phyloP scores from a whole-genome alignment of 441 rosid species.

The Arabidopsis lyrata region DNA sequence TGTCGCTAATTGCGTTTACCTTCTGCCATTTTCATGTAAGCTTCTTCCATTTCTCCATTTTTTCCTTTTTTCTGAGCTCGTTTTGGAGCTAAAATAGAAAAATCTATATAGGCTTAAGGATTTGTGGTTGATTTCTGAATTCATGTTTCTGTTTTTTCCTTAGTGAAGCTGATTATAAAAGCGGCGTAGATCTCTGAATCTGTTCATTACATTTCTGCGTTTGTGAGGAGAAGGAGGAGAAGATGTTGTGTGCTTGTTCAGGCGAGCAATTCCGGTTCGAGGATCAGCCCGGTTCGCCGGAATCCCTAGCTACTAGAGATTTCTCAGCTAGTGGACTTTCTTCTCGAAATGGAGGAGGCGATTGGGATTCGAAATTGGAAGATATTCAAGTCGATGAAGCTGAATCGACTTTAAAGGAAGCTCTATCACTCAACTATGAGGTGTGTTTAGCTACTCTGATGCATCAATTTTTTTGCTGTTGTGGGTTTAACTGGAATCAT shows the following conservation, averaged over 20 bases:
- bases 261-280: conserved; percentile 92
- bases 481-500: not conserved
- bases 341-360: conserved; percentile 75
- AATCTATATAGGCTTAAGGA: not conserved
- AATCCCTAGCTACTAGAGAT: conserved; percentile 89
- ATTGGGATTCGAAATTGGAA: conserved; percentile 82
- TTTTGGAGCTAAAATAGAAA: not conserved
- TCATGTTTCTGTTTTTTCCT: not conserved
- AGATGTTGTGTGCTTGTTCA: conserved; percentile 95
- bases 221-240: not conserved
- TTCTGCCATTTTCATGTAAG: conserved; percentile 13
- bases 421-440: conserved; percentile 96
- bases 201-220: not conserved
- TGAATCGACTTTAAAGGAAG: conserved; percentile 92
- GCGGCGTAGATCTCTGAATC: conserved; percentile 33
- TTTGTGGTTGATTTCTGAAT: conserved; percentile 13
- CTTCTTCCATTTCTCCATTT: conserved; percentile 10
- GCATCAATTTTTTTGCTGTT: not conserved
- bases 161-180: conserved; percentile 13
- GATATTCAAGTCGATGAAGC: conserved; percentile 90
- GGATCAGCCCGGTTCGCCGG: conserved; percentile 89
- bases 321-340: conserved; percentile 90
- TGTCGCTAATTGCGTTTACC: conserved; percentile 4
- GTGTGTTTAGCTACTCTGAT: conserved; percentile 44
- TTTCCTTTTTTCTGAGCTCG: not conserved